These are phyloP conservation scores for Gillenia trifoliata DNA, from an alignment of 306 rosid species.

Conservation along the genomic window DNA sequence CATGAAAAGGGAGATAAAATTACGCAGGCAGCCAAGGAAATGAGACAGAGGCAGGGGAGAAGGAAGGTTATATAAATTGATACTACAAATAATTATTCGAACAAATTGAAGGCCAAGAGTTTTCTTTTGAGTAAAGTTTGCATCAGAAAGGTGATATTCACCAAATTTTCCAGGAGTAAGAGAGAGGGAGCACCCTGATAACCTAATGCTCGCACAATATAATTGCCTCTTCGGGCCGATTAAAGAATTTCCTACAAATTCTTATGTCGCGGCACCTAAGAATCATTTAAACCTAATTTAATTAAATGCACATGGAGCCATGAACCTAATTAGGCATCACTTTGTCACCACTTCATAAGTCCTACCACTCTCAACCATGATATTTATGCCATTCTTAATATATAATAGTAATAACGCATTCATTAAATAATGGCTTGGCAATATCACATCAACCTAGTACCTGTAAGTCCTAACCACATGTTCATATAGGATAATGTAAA, in stretches of 20 bases:
- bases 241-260: neutral
- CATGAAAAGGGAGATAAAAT: constrained; percentile 31
- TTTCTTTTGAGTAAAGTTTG: neutral
- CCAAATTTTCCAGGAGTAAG: neutral
- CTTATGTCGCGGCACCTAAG: neutral
- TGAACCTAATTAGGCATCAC: neutral
- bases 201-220: neutral
- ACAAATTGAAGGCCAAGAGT: neutral
- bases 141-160: neutral
- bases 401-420: neutral
- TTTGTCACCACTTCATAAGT: neutral
- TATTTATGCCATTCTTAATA: neutral
- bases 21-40: constrained; percentile 9
- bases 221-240: neutral
- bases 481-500: neutral
- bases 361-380: neutral
- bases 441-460: neutral
- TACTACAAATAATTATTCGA: neutral
- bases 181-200: neutral
- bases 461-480: neutral
- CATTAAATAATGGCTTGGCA: neutral
- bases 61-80: neutral
- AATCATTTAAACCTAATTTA: neutral
- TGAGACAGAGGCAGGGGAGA: neutral
- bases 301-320: neutral